These are phyloP conservation scores for Berberis thunbergii DNA, from an alignment of 164 flowering plant genomes.

Conservation along the genomic window DNA sequence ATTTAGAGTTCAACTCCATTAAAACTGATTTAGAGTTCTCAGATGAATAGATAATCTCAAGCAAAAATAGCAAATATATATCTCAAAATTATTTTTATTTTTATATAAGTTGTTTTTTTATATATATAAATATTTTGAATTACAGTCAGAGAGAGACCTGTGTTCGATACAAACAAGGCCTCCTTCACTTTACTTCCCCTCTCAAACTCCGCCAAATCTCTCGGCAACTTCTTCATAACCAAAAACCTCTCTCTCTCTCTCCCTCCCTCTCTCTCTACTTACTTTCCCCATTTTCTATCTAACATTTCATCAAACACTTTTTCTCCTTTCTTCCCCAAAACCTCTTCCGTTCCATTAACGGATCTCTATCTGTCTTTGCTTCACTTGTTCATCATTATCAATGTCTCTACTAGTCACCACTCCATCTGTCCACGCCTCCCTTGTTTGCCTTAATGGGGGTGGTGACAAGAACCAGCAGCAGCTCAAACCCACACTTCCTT, in stretches of 20 bases:
- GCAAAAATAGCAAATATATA: no score
- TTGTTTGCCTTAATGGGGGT: slow-evolving; percentile 5
- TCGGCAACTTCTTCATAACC: slow-evolving; percentile 12
- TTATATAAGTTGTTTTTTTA: no score
- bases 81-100: no score
- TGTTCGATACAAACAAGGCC: slow-evolving; percentile 20
- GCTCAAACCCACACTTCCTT: slow-evolving; percentile 10
- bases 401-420: slow-evolving; percentile 22
- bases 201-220: slow-evolving; percentile 1
- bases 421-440: slow-evolving; percentile 15
- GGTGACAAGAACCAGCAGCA: neutral
- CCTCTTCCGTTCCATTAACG: no score
- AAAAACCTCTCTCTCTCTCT: neutral
- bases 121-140: no score
- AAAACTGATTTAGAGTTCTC: no score
- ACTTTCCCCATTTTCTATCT: neutral
- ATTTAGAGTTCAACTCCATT: no score
- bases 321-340: no score
- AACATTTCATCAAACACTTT: no score
- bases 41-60: no score
- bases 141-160: no score
- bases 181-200: neutral
- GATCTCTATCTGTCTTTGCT: neutral
- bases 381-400: neutral
- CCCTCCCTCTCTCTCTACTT: neutral